Conservation (phyloP, 75 land plant genomes). For the Selaginella tamariscina region DNA sequence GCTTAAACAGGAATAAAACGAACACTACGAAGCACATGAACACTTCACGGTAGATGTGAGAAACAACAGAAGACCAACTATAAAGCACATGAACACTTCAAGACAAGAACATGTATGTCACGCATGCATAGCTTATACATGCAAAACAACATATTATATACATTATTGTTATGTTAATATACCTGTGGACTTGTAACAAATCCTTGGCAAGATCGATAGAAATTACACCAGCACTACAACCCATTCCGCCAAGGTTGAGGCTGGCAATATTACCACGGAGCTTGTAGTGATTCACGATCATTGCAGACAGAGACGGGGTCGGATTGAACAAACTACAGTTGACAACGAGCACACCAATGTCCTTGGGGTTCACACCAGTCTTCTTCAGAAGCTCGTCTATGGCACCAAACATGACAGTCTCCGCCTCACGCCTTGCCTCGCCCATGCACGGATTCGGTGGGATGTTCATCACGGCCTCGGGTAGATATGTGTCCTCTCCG, state of each 20-base stretch:
- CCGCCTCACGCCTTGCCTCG: constrained; percentile 54
- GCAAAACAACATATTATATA: too few relatives aligned
- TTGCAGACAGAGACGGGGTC: constrained; percentile 52
- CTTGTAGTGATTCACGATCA: constrained; percentile 61
- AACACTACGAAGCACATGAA: too few relatives aligned
- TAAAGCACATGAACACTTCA: too few relatives aligned
- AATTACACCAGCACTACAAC: constrained; percentile 49
- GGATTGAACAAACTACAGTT: constrained; percentile 51
- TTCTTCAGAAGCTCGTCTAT: constrained; percentile 39
- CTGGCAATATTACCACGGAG: constrained; percentile 33
- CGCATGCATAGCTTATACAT: too few relatives aligned
- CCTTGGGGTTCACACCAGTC: constrained; percentile 34
- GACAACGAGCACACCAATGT: constrained; percentile 46
- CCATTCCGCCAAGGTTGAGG: constrained; percentile 67
- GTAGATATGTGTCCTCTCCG: constrained; percentile 8
- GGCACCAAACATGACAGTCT: constrained; percentile 60
- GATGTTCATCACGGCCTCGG: constrained; percentile 13
- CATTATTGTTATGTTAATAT: too few relatives aligned
- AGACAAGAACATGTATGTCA: too few relatives aligned
- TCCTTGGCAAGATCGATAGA: constrained; percentile 52
- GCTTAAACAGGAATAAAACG: too few relatives aligned
- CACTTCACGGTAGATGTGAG: too few relatives aligned
- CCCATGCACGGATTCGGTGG: constrained; percentile 27
- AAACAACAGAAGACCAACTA: too few relatives aligned
- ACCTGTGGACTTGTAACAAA: constrained; percentile 39